A percentile compares a stretch with the other conserved stretches of the same genome.
Evolutionary conservation across 2,329 filamentous ascomycete species (phyloP).

Genomic region (Aspergillus quadrilineatus): DNA sequence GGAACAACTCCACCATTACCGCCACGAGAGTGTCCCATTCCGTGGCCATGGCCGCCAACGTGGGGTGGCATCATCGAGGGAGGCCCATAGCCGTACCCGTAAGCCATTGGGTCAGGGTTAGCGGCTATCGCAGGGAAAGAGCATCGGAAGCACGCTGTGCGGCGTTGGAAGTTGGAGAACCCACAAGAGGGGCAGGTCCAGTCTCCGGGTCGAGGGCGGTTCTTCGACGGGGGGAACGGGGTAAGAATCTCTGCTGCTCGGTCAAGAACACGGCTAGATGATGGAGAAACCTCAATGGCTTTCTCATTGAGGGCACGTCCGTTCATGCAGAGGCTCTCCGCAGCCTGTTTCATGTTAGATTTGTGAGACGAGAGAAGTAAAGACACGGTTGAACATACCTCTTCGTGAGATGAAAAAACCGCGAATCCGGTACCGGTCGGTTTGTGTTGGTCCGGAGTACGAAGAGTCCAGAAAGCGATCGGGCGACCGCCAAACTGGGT

Average conservation of each 20-base stretch:
- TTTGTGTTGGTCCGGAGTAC: conserved; percentile 98
- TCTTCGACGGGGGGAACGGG: conserved; percentile 97
- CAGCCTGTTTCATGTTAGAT: conserved; percentile 58
- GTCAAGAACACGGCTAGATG: conserved; percentile 93
- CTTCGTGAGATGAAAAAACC: conserved; percentile 97
- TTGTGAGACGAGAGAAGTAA: conserved; percentile 9
- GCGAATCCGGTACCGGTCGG: conserved; percentile 98
- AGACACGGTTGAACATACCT: conserved; percentile 61
- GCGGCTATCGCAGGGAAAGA: conserved; percentile 94
- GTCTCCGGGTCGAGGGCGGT: conserved; percentile 91
- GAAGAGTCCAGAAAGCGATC: conserved; percentile 98
- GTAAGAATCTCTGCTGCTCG: conserved; percentile 93
- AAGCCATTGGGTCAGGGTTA: conserved; percentile 72
- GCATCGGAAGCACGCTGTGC: conserved; percentile 97
- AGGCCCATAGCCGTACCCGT: conserved; percentile 60
- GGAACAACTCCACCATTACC: conserved; percentile 81
- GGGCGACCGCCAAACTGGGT: conserved; percentile 96
- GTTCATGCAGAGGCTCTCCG: conserved; percentile 98
- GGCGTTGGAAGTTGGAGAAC: conserved; percentile 98
- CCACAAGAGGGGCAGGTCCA: conserved; percentile 99
- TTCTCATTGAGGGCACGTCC: conserved; percentile 97
- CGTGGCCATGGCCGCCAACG: conserved; percentile 63
- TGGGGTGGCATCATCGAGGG: conserved; percentile 80
- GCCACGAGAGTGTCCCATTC: conserved; percentile 57
- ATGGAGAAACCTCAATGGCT: conserved; percentile 97